Evolutionary conservation across 1,139 yeast genomes (phyloP).

Genomic region (Candida tetrigidarum): DNA sequence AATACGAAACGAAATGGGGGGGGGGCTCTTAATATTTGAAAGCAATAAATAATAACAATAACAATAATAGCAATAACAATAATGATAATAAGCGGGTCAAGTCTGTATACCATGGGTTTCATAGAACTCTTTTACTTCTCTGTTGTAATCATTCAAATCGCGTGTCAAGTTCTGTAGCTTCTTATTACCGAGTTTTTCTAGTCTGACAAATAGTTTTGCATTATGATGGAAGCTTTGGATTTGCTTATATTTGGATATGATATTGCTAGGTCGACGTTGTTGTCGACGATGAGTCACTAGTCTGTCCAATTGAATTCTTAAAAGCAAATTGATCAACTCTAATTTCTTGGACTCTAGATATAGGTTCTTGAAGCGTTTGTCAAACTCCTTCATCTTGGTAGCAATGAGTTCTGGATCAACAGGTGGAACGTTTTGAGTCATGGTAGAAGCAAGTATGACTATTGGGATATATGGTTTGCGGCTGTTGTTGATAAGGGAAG

Average conservation of each 20-base stretch:
- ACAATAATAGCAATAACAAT: too few species aligned
- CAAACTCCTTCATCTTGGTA: conserved; percentile 4
- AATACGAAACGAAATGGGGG: not conserved
- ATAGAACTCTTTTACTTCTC: conserved; percentile 3
- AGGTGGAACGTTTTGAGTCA: conserved; percentile 1
- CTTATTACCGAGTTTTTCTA: conserved; percentile 4
- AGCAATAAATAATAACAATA: too few species aligned
- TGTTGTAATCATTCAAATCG: conserved; percentile 1
- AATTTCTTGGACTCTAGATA: conserved; percentile 3
- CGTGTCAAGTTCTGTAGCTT: conserved; percentile 3
- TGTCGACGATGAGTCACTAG: conserved; percentile 2
- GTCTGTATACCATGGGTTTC: conserved; percentile 3
- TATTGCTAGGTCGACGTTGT: conserved; percentile 1
- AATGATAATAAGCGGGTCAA: too few species aligned
- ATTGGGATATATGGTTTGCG: not conserved
- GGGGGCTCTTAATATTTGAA: too few species aligned
- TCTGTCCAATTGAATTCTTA: conserved; percentile 4
- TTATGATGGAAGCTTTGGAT: conserved; percentile 5
- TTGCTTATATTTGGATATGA: not conserved
- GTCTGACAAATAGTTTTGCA: conserved; percentile 5
- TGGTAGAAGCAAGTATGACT: not conserved
- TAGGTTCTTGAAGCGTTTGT: conserved; percentile 5
- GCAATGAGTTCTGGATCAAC: conserved; percentile 1
- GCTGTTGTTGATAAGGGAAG: not conserved
- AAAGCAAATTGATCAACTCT: conserved; percentile 3